A percentile compares a stretch with the other conserved stretches of the same genome.
Conservation (phyloP, 2,329 filamentous ascomycete species). For the Alternaria conjuncta region DNA sequence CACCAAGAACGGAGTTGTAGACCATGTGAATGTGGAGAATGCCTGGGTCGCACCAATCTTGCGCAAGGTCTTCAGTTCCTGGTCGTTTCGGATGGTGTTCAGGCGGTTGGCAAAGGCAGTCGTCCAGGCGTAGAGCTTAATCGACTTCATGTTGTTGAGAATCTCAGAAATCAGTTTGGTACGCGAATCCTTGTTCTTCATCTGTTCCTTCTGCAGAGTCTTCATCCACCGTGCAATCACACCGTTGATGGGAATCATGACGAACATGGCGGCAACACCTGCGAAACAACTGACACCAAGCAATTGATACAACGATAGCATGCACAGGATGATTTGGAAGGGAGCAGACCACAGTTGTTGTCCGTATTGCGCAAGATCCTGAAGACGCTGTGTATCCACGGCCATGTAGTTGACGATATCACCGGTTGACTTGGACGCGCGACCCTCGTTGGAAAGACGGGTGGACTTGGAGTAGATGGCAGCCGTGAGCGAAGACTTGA, state of each 20-base stretch:
- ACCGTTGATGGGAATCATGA: constrained; percentile 97
- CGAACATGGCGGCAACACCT: constrained; percentile 90
- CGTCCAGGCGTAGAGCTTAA: constrained; percentile 98
- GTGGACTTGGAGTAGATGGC: constrained; percentile 93
- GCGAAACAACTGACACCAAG: constrained; percentile 95
- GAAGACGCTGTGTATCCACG: constrained; percentile 92
- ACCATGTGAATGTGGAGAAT: constrained; percentile 97
- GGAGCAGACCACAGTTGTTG: constrained; percentile 97
- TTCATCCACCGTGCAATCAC: constrained; percentile 93
- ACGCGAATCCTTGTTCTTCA: constrained; percentile 98
- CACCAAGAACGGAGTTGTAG: constrained; percentile 94
- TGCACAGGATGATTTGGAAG: constrained; percentile 94
- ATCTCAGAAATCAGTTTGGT: constrained; percentile 96
- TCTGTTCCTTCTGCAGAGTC: constrained; percentile 90
- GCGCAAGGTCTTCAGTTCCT: constrained; percentile 91
- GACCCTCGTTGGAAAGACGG: constrained; percentile 89
- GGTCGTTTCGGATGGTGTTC: constrained; percentile 93
- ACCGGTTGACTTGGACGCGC: constrained; percentile 86
- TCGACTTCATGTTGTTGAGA: constrained; percentile 98
- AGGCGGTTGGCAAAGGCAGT: constrained; percentile 97
- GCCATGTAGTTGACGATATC: constrained; percentile 99
- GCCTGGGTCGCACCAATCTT: constrained; percentile 96
- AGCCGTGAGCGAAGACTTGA: constrained; percentile 88
- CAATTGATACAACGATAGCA: constrained; percentile 94
- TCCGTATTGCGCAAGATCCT: constrained; percentile 93